Evolutionary conservation across 805 yeast genomes (phyloP), one percentile per base, ranked within the genome.

Genomic region (Limtongia smithiae): DNA sequence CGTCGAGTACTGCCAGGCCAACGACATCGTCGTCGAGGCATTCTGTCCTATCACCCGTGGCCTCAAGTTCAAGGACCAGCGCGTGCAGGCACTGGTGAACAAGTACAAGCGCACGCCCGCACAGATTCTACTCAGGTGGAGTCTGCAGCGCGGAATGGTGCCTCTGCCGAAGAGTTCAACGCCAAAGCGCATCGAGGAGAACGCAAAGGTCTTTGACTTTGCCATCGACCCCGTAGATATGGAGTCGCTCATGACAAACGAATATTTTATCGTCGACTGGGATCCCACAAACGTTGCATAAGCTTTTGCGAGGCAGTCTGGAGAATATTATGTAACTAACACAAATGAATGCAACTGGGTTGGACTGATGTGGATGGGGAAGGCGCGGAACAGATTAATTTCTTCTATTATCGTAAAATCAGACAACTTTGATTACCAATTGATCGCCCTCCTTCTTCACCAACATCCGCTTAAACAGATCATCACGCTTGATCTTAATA

Each of bases 61-160:
- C 8, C 41, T 45, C 27, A 54, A 51, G 37, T 59, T 59, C 65
- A 51, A 65, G 55, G 57, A 71, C 55, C 62, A 65, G 4, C 53
- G 57, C 18, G 60, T 75, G 33, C 64, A 55, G 27, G 62, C 60
- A 36, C 62, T 85, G 51, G 81, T 83, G 28, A 61, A 71, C 35
- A 74, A 73, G 48, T 74, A 74, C 34, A 71, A 72, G 1, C 72
- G 76, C 22, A 61, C 82, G 7, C 70, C 76, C 17, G 83, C 82
- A 3, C 88, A 84, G 61, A 75, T 85, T 12, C 68, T 85, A 50
- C 69, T 85, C 44, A 76, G 83, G 61, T 86, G 94, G 94, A 77
- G 58, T 15, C 51, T 77, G n/a, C 73, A 75, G 50, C 79, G 71
- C 51, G 78, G 77, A 2, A 71, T 71, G 34, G 67, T 85, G 38